Evolutionary conservation across 225 moss, liverwort and hornwort species (phyloP), one percentile per base, ranked within the genome.

Genomic region (Physcomitrium patens): DNA sequence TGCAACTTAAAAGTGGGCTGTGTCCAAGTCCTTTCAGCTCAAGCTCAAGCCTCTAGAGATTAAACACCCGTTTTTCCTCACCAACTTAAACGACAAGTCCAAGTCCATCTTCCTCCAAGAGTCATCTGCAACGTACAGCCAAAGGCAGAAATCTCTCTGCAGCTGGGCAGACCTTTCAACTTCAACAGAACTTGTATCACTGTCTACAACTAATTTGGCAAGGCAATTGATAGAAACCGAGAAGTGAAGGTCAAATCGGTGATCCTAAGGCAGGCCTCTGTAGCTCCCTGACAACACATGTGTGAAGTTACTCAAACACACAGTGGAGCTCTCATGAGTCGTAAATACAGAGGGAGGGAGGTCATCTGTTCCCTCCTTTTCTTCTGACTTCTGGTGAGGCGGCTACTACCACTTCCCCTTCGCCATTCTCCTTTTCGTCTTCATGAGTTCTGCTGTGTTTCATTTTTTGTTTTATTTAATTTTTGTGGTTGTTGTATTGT

Each of bases 311-410:
- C 83, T 67, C 62, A 37, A 68, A 63, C 49, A 50, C 63, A 49
- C 76, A 79, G 76, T 67, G 76, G 76, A 63, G 49, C 51, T 48
- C 43, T 83, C 71, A 76, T 79, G 66, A 68, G 67, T 72, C 49
- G 49, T 49, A 49, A 49, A 37, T 37, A 37, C 31, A 4, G 31
- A 37, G 4, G 31, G 7, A 7, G 7, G n/a, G n/a, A n/a, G n/a
- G n/a, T n/a, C n/a, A n/a, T n/a, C n/a, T n/a, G n/a, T n/a, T n/a
- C n/a, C n/a, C 49, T 49, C 12, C 15, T 3, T 12, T 74, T 65
- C 74, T 74, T 74, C 74, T 54, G 65, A 23, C 55, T 19, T n/a
- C 74, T 3, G 26, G 22, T 16, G 58, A 78, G 81, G 59, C 77
- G 52, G 52, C 65, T 63, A 60, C 60, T 28, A 63, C 7, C 68